Base-by-base conservation (phyloP, 1,284 basidiomycete genomes). In the Vanrija pseudolonga region DNA sequence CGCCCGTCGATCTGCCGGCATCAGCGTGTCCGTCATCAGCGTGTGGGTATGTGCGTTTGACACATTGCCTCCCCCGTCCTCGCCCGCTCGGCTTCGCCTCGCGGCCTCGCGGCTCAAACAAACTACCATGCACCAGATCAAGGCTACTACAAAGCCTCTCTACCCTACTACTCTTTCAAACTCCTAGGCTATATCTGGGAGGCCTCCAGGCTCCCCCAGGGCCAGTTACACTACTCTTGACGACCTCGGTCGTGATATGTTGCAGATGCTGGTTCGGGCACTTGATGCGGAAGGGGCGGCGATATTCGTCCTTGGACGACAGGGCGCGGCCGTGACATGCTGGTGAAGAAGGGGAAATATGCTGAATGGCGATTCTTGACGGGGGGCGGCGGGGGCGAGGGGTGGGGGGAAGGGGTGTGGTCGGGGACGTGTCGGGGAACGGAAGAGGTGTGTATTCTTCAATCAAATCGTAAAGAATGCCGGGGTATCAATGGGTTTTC, bases 251-350 rank as follows among this genome's bases (percentile, higher is more conserved):
- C 50, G 50, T 50, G 22, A 15, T 20, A 39, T 41, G 50, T 41
- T 45, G 54, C 55, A 56, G 19, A 60, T 60, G 58, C 58, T 59
- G 50, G 26, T 56, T 46, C 28, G 38, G 53, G 51, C 57, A 53
- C 52, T 50, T 58, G 57, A 59, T 59, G 58, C 26, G 41, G 39
- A 22, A n/a, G 23, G 49, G 61, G 64, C 68, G 70, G 60, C 68
- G 70, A 53, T 68, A 57, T 52, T 42, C 61, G 66, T 74, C 72
- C 72, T 70, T 65, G 70, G 72, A 74, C 66, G 50, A 59, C 69
- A 74, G 72, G 65, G 72, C 72, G 72, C 72, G 72, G 72, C 70
- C 49, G 44, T 42, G 59, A 61, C 42, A 59, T 50, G 61, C 49
- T 32, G 32, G 47, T 42, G 26, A 50, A 32, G 42, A 38, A 52